Percentiles rank a stretch among this genome's conserved stretches.
phyloP scores from a whole-genome alignment of 345 rosid genomes.

The Eutrema heterophyllum region DNA sequence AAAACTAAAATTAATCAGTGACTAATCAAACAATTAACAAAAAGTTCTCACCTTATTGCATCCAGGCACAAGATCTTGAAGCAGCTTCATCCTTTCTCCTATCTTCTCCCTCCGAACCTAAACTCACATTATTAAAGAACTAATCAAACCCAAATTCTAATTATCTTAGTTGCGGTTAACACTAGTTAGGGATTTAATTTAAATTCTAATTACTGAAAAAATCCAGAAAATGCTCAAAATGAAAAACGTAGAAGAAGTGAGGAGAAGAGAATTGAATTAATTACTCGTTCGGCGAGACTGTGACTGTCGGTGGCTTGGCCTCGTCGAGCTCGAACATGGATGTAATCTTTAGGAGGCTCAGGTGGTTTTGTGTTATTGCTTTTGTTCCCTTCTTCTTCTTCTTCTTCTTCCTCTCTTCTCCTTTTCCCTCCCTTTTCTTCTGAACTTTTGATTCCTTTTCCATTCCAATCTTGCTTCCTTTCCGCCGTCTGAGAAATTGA shows the following conservation, averaged over 20 bases:
- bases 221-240: background rate
- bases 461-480: conserved; percentile 28
- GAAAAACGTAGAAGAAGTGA: background rate
- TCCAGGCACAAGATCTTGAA: conserved; percentile 95
- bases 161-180: no score
- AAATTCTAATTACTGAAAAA: background rate
- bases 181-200: no score
- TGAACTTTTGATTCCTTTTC: conserved; percentile 28
- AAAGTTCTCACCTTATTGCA: conserved; percentile 67
- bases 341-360: conserved; percentile 67
- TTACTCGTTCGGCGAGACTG: conserved; percentile 94
- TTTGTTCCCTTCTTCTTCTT: background rate
- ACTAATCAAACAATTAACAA: no score
- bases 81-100: conserved; percentile 92
- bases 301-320: conserved; percentile 99
- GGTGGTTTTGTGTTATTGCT: conserved; percentile 35
- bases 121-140: background rate
- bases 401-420: conserved; percentile 14
- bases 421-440: conserved; percentile 35
- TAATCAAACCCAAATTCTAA: background rate
- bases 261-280: background rate
- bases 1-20: background rate
- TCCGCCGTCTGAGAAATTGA: conserved; percentile 30
- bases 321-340: conserved; percentile 89
- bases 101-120: conserved; percentile 93